Evolutionary conservation across 371 early-diverging fungal species (phyloP).

Genomic region (Mortierella sp.): DNA sequence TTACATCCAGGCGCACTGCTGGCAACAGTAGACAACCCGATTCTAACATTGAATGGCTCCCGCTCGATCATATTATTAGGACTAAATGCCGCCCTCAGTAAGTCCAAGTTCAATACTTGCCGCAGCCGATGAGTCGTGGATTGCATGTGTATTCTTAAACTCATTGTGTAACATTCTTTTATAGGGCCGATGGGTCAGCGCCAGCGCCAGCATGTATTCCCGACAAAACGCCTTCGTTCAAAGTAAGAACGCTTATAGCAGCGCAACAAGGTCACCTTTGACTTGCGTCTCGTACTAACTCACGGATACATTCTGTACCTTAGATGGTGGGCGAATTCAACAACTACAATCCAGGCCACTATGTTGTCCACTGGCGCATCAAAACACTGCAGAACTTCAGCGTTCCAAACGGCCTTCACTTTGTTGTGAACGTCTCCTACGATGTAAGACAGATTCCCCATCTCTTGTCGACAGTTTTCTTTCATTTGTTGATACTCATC

Average conservation of each 20-base stretch:
- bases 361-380: slow-evolving; percentile 37
- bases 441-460: slow-evolving; percentile 30
- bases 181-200: no score
- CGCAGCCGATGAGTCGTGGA: no score
- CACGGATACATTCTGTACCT: no score
- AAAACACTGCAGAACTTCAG: slow-evolving; percentile 27
- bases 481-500: neutral
- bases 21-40: neutral
- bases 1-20: neutral
- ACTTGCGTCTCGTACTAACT: neutral
- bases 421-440: slow-evolving; percentile 36
- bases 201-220: slow-evolving; percentile 20
- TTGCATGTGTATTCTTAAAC: no score
- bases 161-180: no score
- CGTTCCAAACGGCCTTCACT: slow-evolving; percentile 45
- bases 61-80: slow-evolving; percentile 1
- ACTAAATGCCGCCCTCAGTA: slow-evolving; percentile 23
- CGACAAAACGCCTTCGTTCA: slow-evolving; percentile 29
- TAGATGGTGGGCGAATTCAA: slow-evolving; percentile 31
- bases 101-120: slow-evolving; percentile 4
- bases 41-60: neutral
- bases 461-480: neutral
- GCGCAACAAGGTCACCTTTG: neutral
- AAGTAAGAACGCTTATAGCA: slow-evolving; percentile 3
- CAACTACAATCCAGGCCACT: slow-evolving; percentile 28